phyloP scores from a whole-genome alignment of 306 rosid species.

The Hippophae tibetana region DNA sequence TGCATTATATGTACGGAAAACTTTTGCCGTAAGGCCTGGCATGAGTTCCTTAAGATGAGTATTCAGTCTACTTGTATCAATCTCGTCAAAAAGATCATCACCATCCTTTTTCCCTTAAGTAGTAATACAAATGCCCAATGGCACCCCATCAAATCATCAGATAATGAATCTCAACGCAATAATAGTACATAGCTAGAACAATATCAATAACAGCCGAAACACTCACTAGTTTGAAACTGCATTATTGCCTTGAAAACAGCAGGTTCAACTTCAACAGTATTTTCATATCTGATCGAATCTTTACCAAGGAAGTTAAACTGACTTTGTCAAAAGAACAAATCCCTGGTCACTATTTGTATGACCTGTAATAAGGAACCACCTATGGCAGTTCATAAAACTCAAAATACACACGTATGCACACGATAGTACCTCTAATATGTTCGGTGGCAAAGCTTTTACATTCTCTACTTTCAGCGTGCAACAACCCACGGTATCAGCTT shows the following conservation, averaged over 20 bases:
- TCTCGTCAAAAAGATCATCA: constrained; percentile 75
- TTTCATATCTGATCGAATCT: constrained; percentile 95
- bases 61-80: constrained; percentile 87
- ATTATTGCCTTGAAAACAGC: constrained; percentile 87
- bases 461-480: constrained; percentile 98
- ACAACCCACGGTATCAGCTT: constrained; percentile 99
- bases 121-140: constrained; percentile 11
- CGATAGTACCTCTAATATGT: constrained; percentile 58
- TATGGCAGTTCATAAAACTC: neutral
- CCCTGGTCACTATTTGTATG: constrained; percentile 13
- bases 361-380: neutral
- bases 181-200: constrained; percentile 1
- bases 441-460: constrained; percentile 63
- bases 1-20: constrained; percentile 92
- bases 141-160: constrained; percentile 6
- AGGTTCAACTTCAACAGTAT: constrained; percentile 79
- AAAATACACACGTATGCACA: neutral
- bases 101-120: constrained; percentile 57
- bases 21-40: constrained; percentile 98
- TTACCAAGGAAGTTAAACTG: constrained; percentile 99
- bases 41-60: constrained; percentile 89
- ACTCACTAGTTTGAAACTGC: constrained; percentile 71
- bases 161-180: neutral
- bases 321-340: constrained; percentile 23
- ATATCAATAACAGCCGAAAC: neutral